Base-by-base conservation (phyloP, 345 rosid species). In the Clausena lansium region DNA sequence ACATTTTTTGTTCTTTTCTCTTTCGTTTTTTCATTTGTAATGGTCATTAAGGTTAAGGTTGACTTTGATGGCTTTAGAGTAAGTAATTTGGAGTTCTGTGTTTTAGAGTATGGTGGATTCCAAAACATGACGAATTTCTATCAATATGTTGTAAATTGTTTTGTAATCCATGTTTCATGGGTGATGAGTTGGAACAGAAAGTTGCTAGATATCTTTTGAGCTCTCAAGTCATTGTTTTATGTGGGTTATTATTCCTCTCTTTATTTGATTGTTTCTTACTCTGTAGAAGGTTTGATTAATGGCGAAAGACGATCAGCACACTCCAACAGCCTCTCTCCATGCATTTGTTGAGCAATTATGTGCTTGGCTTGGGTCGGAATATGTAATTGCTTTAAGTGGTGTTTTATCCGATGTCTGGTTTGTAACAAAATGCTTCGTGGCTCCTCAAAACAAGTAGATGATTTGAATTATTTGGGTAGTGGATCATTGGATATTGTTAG, bases 361-460 rank as follows among this genome's bases (percentile, higher is more conserved):
- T 30, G 9, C 66, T 50, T 64, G 71, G 65, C 50, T 55, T 67
- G 41, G 36, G n/a, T 45, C 58, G 72, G 66, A 74, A 36, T 54
- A 58, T 50, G 25, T 70, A 27, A 5, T 45, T 78, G 79, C 67
- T 10, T 57, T 68, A 20, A 76, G 41, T 66, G 25, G 25, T 68
- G 35, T 28, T 30, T 36, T 80, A 75, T 45, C 17, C 4, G 67
- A 69, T 63, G 39, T 50, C 55, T 66, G 67, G 70, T 38, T 60
- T 41, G 33, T 59, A 41, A 59, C 11, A 41, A 74, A 54, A 25
- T 71, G 70, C 71, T 38, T 58, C 9, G 73, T 73, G 81, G 76
- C 38, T 74, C 70, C 14, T 2, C 68, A 61, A 58, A 62, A 80
- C 62, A 75, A 74, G 58, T 66, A 77, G 78, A 74, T 61, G 77